phyloP scores from a whole-genome alignment of 176 grass and related monocot species.

The Pontederia paniculata region DNA sequence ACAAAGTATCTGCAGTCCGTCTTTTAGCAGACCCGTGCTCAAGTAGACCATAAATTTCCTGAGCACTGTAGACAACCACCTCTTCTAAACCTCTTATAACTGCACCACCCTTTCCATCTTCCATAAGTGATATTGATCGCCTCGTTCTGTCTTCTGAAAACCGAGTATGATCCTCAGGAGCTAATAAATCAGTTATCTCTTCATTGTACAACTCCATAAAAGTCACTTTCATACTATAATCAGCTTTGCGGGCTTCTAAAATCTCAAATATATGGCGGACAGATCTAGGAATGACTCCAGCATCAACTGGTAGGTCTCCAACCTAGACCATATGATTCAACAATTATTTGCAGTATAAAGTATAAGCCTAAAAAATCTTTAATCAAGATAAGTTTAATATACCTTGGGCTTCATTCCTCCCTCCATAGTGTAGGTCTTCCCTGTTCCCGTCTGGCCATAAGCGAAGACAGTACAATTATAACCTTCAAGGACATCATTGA shows the following conservation, averaged over 20 bases:
- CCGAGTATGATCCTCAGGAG: slow-evolving; percentile 47
- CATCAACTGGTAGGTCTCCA: slow-evolving; percentile 36
- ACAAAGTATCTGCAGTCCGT: slow-evolving; percentile 54
- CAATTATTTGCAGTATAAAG: neutral
- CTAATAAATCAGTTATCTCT: slow-evolving; percentile 72
- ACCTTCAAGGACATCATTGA: slow-evolving; percentile 71
- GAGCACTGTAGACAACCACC: slow-evolving; percentile 54
- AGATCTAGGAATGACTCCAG: slow-evolving; percentile 86
- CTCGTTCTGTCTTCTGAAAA: slow-evolving; percentile 55
- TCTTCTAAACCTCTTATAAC: slow-evolving; percentile 87
- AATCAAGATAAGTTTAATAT: slow-evolving; percentile 7
- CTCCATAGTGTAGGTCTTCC: slow-evolving; percentile 91
- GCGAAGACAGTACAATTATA: slow-evolving; percentile 90
- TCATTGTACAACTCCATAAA: slow-evolving; percentile 92
- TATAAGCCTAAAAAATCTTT: neutral
- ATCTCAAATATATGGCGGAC: slow-evolving; percentile 60
- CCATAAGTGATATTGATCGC: slow-evolving; percentile 58
- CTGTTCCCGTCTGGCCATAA: slow-evolving; percentile 84
- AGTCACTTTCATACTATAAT: slow-evolving; percentile 72
- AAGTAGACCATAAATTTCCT: slow-evolving; percentile 57
- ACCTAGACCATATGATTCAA: slow-evolving; percentile 23
- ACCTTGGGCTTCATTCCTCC: slow-evolving; percentile 74
- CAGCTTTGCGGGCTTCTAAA: slow-evolving; percentile 48
- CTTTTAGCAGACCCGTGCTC: slow-evolving; percentile 65
- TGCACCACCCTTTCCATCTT: slow-evolving; percentile 70